A percentile compares a stretch with the other conserved stretches of the same genome.
These are phyloP conservation scores for Jimgerdemannia lactiflua DNA, from an alignment of 192 early-diverging fungal species.

Conservation along the genomic window DNA sequence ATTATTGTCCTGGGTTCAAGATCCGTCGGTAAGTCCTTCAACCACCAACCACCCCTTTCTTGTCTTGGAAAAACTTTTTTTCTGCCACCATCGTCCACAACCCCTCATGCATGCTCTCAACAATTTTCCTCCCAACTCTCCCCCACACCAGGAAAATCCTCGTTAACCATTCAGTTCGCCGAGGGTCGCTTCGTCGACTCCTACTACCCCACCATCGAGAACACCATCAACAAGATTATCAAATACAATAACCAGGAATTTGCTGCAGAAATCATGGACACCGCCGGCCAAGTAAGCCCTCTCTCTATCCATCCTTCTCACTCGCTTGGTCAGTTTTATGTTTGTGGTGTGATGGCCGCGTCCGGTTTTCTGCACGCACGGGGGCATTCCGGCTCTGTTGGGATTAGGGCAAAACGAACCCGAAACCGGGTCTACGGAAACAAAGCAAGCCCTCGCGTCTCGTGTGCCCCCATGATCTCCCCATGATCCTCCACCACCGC, in stretches of 20 bases:
- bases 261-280: constrained; percentile 89
- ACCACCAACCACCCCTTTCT: background rate
- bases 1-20: constrained; percentile 79
- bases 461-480: background rate
- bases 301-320: background rate
- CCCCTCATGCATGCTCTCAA: constrained; percentile 8
- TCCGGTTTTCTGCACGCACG: no score
- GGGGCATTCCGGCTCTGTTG: no score
- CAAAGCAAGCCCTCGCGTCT: background rate
- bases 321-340: background rate
- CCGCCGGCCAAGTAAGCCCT: constrained; percentile 83
- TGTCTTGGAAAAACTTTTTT: background rate
- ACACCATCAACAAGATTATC: constrained; percentile 85
- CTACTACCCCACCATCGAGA: constrained; percentile 97
- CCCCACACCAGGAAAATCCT: constrained; percentile 68
- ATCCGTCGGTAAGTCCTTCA: constrained; percentile 63
- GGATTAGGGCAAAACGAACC: no score
- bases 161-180: constrained; percentile 90
- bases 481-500: constrained; percentile 2
- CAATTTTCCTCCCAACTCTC: background rate
- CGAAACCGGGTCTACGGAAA: no score
- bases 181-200: constrained; percentile 88
- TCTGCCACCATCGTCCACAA: background rate
- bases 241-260: constrained; percentile 82
- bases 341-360: background rate